These are phyloP conservation scores for Nannizzia gypsea DNA, from an alignment of 2,329 filamentous ascomycete genomes.

Conservation along the genomic window DNA sequence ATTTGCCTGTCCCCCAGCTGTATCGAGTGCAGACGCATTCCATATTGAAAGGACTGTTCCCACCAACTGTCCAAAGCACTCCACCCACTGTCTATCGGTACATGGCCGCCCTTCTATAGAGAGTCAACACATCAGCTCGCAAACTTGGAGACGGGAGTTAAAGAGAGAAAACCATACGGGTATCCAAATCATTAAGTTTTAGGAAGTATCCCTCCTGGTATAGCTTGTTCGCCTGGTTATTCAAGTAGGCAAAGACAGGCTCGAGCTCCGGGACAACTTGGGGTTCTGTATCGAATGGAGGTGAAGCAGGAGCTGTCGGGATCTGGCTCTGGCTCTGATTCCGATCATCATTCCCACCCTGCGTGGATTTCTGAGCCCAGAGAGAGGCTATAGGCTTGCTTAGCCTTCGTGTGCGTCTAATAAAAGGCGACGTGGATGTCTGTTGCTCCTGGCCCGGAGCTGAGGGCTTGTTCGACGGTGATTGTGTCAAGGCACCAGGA, in stretches of 20 bases:
- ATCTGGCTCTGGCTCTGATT: background rate
- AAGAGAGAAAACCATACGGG: constrained; percentile 49
- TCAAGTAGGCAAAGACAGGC: constrained; percentile 87
- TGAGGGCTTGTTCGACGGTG: background rate
- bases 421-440: background rate
- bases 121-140: constrained; percentile 10
- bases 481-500: background rate
- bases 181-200: constrained; percentile 90
- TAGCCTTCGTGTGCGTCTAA: background rate
- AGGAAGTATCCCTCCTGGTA: constrained; percentile 98
- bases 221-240: constrained; percentile 89
- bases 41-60: constrained; percentile 90
- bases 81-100: constrained; percentile 77
- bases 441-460: constrained; percentile 1
- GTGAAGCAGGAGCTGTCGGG: background rate
- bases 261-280: constrained; percentile 61
- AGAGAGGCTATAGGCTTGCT: constrained; percentile 1
- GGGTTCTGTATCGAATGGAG: background rate
- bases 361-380: background rate
- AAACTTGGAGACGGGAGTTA: background rate
- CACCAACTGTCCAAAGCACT: constrained; percentile 93
- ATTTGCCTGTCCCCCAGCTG: constrained; percentile 70
- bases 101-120: constrained; percentile 70
- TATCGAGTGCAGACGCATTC: constrained; percentile 87
- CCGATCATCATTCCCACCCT: background rate